Conservation (phyloP, 306 rosid species). For the Cucurbita ficifolia region DNA sequence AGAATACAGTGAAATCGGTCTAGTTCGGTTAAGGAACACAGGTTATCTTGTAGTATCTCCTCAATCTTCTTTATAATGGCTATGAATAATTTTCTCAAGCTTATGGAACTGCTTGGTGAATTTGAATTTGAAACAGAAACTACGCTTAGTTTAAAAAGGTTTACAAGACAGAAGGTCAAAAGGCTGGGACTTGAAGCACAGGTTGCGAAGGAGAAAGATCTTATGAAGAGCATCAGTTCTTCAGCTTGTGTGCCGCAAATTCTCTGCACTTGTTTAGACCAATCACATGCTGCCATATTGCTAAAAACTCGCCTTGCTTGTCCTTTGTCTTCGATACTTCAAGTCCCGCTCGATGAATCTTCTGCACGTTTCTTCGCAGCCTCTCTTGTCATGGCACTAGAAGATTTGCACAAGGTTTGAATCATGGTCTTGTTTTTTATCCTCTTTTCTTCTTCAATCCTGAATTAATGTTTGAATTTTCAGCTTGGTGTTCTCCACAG, state of each 20-base stretch:
- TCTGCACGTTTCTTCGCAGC: constrained; percentile 64
- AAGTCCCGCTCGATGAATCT: constrained; percentile 57
- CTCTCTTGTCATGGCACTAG: constrained; percentile 55
- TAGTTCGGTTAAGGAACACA: constrained; percentile 52
- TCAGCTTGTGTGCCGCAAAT: constrained; percentile 62
- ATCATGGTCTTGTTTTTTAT: neutral
- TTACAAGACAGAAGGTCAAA: constrained; percentile 66
- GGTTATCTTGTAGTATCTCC: constrained; percentile 28
- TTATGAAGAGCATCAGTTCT: constrained; percentile 49
- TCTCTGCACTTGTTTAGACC: constrained; percentile 63
- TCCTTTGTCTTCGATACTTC: constrained; percentile 68
- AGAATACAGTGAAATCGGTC: constrained; percentile 78
- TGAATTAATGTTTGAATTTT: constrained; percentile 23
- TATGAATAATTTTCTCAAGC: constrained; percentile 6
- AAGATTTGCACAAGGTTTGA: constrained; percentile 74
- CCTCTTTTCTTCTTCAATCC: neutral
- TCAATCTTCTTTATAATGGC: constrained; percentile 10
- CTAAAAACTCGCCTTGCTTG: constrained; percentile 66
- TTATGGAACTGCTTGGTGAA: constrained; percentile 21
- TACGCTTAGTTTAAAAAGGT: constrained; percentile 66
- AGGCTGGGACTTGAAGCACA: constrained; percentile 75
- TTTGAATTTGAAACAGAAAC: constrained; percentile 41
- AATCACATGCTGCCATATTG: constrained; percentile 55
- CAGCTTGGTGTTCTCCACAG: constrained; percentile 86
- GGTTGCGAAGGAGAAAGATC: constrained; percentile 62